Conservation (phyloP, 164 flowering plant species). For the Sedum album region DNA sequence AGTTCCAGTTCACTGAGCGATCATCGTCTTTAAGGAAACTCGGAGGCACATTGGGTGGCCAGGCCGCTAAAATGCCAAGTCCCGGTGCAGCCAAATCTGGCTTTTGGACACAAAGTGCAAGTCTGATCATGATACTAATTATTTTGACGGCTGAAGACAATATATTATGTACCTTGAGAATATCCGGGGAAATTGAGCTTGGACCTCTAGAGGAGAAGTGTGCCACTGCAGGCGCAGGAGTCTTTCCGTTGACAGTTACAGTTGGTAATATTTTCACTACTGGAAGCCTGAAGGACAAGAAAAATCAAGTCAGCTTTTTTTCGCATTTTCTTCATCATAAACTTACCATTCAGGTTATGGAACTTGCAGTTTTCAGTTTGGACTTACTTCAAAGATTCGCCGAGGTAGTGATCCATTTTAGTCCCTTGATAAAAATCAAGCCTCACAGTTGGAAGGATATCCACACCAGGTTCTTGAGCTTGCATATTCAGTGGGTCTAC, state of each 20-base stretch:
- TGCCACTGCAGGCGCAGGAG: constrained; percentile 52
- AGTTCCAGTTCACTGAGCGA: constrained; percentile 47
- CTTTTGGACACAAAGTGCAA: constrained; percentile 16
- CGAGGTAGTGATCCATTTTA: constrained; percentile 23
- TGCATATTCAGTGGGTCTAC: constrained; percentile 31
- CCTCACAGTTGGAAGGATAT: constrained; percentile 38
- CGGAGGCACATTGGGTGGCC: constrained; percentile 51
- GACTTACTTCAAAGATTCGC: constrained; percentile 23
- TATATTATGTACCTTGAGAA: constrained; percentile 51
- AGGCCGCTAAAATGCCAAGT: constrained; percentile 54
- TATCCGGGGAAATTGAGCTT: constrained; percentile 47
- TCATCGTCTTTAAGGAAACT: constrained; percentile 20
- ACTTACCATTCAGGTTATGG: no score
- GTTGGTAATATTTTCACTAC: constrained; percentile 30
- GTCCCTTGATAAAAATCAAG: constrained; percentile 46
- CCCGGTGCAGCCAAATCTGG: constrained; percentile 72
- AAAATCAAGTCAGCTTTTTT: not conserved
- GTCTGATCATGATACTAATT: not conserved
- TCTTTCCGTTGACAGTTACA: constrained; percentile 27
- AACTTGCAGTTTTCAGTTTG: not conserved
- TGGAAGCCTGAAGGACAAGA: constrained; percentile 23
- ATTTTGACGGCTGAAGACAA: not conserved
- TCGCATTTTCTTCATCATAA: no score
- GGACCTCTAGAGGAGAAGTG: constrained; percentile 76
- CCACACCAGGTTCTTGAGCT: constrained; percentile 28